phyloP scores from a whole-genome alignment of 306 rosid species.

The Quercus gilva region DNA sequence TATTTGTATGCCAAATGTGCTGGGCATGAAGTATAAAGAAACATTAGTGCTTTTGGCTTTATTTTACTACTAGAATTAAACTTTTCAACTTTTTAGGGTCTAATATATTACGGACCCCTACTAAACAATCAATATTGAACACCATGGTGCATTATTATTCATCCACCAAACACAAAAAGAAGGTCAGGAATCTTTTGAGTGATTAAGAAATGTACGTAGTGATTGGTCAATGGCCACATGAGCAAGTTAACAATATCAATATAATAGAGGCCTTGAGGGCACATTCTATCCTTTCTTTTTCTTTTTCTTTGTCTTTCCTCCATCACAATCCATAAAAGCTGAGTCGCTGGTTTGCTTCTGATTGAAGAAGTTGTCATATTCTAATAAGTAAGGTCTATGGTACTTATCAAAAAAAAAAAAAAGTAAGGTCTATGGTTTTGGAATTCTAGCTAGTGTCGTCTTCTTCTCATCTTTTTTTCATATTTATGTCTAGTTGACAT shows the following conservation, averaged over 20 bases:
- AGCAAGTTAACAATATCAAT: background rate
- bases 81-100: too few species aligned
- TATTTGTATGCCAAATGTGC: too few species aligned
- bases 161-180: background rate
- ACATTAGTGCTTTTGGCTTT: too few species aligned
- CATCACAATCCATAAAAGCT: background rate
- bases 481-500: conserved; percentile 1
- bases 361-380: background rate
- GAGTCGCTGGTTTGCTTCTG: background rate
- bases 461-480: background rate
- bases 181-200: background rate
- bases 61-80: too few species aligned
- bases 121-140: background rate
- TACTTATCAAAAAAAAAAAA: too few species aligned
- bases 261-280: background rate
- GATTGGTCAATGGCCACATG: background rate
- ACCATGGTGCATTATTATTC: background rate
- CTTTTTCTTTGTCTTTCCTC: background rate
- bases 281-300: background rate
- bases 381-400: background rate
- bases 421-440: too few species aligned
- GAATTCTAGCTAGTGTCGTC: background rate
- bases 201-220: background rate
- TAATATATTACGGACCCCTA: too few species aligned
- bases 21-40: too few species aligned